These are phyloP conservation scores for Podila horticola DNA, from an alignment of 192 early-diverging fungal species.

Conservation along the genomic window DNA sequence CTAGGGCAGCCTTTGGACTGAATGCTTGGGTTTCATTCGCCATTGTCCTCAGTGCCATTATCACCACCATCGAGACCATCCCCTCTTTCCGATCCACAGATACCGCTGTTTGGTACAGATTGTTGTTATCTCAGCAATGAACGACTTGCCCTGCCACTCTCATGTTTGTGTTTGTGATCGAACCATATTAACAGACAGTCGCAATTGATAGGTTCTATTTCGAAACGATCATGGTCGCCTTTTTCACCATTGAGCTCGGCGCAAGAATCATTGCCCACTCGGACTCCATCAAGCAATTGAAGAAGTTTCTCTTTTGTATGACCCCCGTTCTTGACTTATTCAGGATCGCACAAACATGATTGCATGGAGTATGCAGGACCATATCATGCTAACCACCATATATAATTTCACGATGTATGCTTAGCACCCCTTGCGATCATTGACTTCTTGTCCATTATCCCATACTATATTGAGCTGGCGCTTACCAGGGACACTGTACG, in stretches of 20 bases:
- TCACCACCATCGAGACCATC: slow-evolving; percentile 83
- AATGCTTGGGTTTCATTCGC: slow-evolving; percentile 77
- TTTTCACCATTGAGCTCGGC: slow-evolving; percentile 79
- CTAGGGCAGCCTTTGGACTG: slow-evolving; percentile 68
- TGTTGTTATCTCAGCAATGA: too few relatives aligned
- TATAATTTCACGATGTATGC: neutral
- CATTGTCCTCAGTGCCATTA: slow-evolving; percentile 75
- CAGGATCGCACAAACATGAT: neutral
- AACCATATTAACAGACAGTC: neutral
- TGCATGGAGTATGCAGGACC: slow-evolving; percentile 1
- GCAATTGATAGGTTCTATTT: slow-evolving; percentile 61
- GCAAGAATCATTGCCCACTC: slow-evolving; percentile 75
- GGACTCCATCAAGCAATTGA: slow-evolving; percentile 68
- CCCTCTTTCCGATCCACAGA: slow-evolving; percentile 68
- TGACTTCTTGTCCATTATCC: slow-evolving; percentile 78
- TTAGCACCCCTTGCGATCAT: slow-evolving; percentile 69
- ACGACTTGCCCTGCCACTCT: neutral
- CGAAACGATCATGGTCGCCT: slow-evolving; percentile 70
- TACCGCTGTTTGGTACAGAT: slow-evolving; percentile 55
- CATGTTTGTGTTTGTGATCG: neutral
- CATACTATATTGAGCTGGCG: slow-evolving; percentile 80
- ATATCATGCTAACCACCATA: neutral
- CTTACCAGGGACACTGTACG: slow-evolving; percentile 61
- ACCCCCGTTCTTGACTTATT: neutral
- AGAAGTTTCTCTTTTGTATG: slow-evolving; percentile 57